A percentile compares a stretch with the other conserved stretches of the same genome.
These are phyloP conservation scores for Giardia muris DNA, from an alignment of 208 protist genomes.

Conservation along the genomic window DNA sequence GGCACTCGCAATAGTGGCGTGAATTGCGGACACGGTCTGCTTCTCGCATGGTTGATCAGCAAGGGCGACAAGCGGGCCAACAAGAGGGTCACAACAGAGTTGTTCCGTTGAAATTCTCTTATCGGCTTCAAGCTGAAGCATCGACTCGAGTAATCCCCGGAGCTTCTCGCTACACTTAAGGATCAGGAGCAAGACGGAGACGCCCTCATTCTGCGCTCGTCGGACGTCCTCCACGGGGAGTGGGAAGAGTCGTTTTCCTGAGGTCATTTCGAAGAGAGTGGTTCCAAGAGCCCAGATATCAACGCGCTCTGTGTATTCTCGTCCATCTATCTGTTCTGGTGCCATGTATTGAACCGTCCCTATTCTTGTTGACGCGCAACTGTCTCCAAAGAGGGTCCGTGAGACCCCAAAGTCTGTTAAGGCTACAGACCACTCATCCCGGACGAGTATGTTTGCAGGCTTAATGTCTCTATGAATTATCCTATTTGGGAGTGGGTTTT, in stretches of 20 bases:
- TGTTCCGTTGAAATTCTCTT: neutral
- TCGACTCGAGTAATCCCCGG: neutral
- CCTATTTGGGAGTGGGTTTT: neutral
- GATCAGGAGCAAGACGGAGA: neutral
- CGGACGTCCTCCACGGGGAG: neutral
- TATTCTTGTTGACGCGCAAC: neutral
- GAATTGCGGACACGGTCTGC: no score
- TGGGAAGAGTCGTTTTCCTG: neutral
- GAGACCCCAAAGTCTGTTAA: neutral
- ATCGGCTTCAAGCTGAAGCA: neutral
- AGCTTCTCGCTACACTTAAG: neutral
- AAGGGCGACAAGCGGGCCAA: neutral
- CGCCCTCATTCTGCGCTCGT: neutral
- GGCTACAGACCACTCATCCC: neutral
- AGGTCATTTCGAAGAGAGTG: neutral
- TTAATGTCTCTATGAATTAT: constrained; percentile 5
- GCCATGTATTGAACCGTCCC: neutral
- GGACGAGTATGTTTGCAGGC: neutral
- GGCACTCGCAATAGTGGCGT: no score
- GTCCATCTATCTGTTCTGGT: neutral
- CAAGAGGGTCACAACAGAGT: neutral
- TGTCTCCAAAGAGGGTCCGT: neutral
- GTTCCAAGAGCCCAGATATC: neutral
- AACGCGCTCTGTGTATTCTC: neutral
- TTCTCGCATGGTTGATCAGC: no score